phyloP scores from a whole-genome alignment of 2,329 filamentous ascomycete species.

The Colletotrichum godetiae region DNA sequence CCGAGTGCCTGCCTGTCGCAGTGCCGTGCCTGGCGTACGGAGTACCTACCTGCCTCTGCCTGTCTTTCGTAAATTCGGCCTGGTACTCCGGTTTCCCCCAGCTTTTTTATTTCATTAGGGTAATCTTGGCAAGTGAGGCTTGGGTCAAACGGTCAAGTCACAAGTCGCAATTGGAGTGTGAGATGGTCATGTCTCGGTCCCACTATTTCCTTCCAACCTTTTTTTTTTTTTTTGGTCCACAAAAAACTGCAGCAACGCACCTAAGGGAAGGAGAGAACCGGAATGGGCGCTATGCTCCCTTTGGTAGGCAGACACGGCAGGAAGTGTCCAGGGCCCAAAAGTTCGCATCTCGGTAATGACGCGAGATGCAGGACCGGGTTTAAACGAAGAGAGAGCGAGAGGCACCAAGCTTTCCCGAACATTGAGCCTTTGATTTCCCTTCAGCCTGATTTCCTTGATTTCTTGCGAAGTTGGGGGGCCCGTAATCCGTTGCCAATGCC shows the following conservation, averaged over 20 bases:
- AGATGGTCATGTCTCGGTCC: background rate
- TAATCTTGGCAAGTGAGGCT: conserved; percentile 9
- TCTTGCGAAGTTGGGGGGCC: background rate
- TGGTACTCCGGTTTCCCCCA: background rate
- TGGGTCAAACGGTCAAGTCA: background rate
- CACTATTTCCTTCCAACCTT: background rate
- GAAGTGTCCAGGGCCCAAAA: background rate
- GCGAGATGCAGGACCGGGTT: conserved; percentile 10
- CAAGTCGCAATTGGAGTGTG: too few relatives aligned
- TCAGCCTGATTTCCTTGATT: background rate
- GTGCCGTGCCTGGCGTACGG: too few relatives aligned
- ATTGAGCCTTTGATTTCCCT: background rate
- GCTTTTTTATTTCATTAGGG: background rate
- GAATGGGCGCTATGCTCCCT: background rate
- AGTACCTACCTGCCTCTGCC: background rate
- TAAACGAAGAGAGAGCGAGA: background rate
- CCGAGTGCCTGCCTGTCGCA: background rate
- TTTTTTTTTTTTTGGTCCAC: too few relatives aligned
- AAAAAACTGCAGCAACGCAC: background rate
- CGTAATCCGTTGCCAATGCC: background rate
- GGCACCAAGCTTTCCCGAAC: background rate
- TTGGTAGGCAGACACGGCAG: background rate
- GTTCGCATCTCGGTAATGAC: conserved; percentile 12
- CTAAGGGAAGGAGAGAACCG: background rate
- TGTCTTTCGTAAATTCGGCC: background rate